Base-by-base conservation (phyloP, 2,329 filamentous ascomycete species). In the Sporothrix globosa region DNA sequence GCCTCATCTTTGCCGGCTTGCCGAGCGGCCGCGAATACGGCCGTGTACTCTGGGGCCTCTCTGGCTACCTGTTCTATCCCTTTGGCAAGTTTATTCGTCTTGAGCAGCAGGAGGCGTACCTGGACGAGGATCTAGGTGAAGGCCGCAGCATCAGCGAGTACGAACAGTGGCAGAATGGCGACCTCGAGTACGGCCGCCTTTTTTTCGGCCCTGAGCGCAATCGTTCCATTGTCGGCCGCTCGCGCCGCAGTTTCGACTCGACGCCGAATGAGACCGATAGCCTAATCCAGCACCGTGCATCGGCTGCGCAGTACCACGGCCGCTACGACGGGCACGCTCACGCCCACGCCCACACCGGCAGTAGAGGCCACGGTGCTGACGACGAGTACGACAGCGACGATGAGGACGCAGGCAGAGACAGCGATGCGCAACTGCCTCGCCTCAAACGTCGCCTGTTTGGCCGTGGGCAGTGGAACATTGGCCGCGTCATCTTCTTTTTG, bases 81-180 rank as follows among this genome's bases (percentile, higher is more conserved):
- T 99, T 99, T 79, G 96, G 96, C 74, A 96, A 97, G 77, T 97
- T 96, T 79, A 93, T 99, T 73, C 91, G 93, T 61, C 86, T 99
- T 50, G 91, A 97, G 78, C 92, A 95, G 79, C 96, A 99, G 75
- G 96, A 98, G 77, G 91, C 92, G 56, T 99, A 99, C 78, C 85
- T 93, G 63, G 92, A 97, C 72, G 96, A 99, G 81, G 96, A 99
- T 76, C 89, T 96, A 77, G 94, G 95, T 53, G 96, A 99, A 81
- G 96, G 96, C 24, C 89, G 96, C 77, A 98, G 94, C 82, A 97
- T 99, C 77, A 96, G 92, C 76, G 96, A 99, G 82, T 99, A 99
- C 78, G 96, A 99, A 80, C 93, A 97, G 81, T 99, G 96, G 96
- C 96, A 99, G 82, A 97, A 90, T 77, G 96, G 96, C 67, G 96